Base-by-base conservation (phyloP, 1,139 yeast species). In the Pichia cactophila region DNA sequence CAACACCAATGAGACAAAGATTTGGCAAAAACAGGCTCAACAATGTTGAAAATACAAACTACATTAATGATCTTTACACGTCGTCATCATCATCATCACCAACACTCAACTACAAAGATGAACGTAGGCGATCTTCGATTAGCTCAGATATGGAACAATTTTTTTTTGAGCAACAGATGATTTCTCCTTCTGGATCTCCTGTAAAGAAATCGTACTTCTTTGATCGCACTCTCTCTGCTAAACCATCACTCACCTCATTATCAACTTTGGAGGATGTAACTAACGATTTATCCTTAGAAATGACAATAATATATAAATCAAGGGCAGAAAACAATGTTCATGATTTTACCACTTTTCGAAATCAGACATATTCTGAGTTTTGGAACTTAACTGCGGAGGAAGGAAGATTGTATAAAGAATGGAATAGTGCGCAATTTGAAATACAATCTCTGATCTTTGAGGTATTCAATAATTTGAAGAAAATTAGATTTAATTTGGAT, bases 401-500 rank as follows among this genome's bases (percentile, higher is more conserved):
- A 44, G 55, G 56, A 1, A 36, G 33, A 28, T 39, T 36, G 4
- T 50, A 58, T 14, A 56, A 45, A 28, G 48, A 51, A 0, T 62
- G 67, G 66, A 56, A 58, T 38, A 46, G 56, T 16, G 38, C 48
- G 5, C 62, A 61, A 49, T 61, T 59, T 42, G 59, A 60, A 39
- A 54, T 57, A 31, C 67, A 64, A 49, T 61, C 59, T 33, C 43
- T 54, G 12, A 29, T 58, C 6, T 59, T 60, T 50, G 63, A 60
- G 40, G 45, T 50, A 4, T 57, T 58, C 37, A 43, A 41, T 4
- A 50, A 56, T 35, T 44, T 59, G 26, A 51, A 48, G 35, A 52
- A 53, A 42, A 52, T 58, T 9, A 43, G 55, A 35, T 54, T 71
- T 10, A 77, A 86, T 2, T 83, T 87, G 6, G 66, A 70, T 43